phyloP scores from a whole-genome alignment of 106 monocot species.

The Dendrobium officinale region DNA sequence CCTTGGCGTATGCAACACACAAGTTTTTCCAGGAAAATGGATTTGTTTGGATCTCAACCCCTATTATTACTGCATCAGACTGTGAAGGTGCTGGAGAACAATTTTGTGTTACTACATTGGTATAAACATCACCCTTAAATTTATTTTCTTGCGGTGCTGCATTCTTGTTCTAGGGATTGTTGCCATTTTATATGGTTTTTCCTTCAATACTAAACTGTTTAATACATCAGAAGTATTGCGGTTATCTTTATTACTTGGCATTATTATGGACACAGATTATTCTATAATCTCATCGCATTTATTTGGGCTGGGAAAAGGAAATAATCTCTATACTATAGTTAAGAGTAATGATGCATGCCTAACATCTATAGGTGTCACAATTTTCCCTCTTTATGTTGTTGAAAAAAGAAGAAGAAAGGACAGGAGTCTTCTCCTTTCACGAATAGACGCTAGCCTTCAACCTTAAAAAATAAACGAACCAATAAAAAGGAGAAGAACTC shows the following conservation, averaged over 20 bases:
- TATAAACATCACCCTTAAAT: slow-evolving; percentile 15
- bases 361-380: neutral
- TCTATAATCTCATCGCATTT: neutral
- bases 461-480: too few relatives aligned
- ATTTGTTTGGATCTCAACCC: slow-evolving; percentile 94
- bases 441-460: too few relatives aligned
- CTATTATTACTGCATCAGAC: slow-evolving; percentile 95
- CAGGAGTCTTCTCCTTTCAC: too few relatives aligned
- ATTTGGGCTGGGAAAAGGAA: neutral
- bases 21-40: slow-evolving; percentile 98
- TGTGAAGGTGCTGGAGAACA: slow-evolving; percentile 99
- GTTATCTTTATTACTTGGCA: neutral
- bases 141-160: neutral
- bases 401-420: neutral
- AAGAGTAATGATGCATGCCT: neutral
- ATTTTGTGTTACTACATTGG: slow-evolving; percentile 96
- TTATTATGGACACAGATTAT: neutral
- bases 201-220: neutral
- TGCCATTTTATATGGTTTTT: neutral
- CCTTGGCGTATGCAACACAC: slow-evolving; percentile 92
- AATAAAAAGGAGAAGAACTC: too few relatives aligned
- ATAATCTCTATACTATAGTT: neutral
- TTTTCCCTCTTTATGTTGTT: neutral
- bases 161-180: neutral
- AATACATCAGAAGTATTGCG: neutral